Percentiles rank a stretch among this genome's conserved stretches.
Conservation (phyloP, 2,329 filamentous ascomycete species). For the Thyridium curvatum region DNA sequence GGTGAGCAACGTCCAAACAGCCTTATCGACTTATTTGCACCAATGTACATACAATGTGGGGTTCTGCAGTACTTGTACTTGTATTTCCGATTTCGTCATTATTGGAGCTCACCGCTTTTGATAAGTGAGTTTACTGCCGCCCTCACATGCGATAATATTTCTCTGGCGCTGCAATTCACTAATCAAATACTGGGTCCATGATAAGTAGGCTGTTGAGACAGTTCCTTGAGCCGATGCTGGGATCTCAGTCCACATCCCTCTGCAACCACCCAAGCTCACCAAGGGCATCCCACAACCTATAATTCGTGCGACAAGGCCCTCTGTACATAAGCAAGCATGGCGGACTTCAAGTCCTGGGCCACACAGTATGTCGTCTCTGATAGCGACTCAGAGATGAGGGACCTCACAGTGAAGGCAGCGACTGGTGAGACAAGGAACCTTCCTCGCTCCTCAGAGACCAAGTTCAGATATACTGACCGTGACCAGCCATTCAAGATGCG, state of each 20-base stretch:
- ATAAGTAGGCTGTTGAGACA: too few relatives aligned
- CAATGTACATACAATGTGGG: slow-evolving; percentile 10
- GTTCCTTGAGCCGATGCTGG: too few relatives aligned
- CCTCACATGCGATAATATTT: slow-evolving; percentile 38
- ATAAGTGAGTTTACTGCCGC: slow-evolving; percentile 15
- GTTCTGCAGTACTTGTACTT: too few relatives aligned
- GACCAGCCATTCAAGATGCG: slow-evolving; percentile 10
- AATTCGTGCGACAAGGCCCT: too few relatives aligned
- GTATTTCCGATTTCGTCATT: slow-evolving; percentile 18
- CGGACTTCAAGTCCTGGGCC: slow-evolving; percentile 14
- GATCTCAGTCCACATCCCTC: too few relatives aligned
- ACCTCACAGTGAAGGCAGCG: slow-evolving; percentile 10
- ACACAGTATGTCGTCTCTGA: slow-evolving; percentile 17
- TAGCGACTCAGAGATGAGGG: slow-evolving; percentile 7
- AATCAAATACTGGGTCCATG: neutral
- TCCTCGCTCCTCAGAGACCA: neutral
- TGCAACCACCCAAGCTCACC: too few relatives aligned
- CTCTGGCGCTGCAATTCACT: slow-evolving; percentile 15
- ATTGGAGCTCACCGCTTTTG: slow-evolving; percentile 12
- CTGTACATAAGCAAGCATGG: slow-evolving; percentile 8
- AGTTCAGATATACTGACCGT: neutral
- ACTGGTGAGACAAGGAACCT: slow-evolving; percentile 6
- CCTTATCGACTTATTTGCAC: slow-evolving; percentile 3
- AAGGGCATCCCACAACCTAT: too few relatives aligned
- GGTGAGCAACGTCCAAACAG: too few relatives aligned